Percentiles rank a stretch among this genome's conserved stretches.
These are phyloP conservation scores for Tardiomyces blankii DNA, from an alignment of 1,139 yeast genomes.

Conservation along the genomic window DNA sequence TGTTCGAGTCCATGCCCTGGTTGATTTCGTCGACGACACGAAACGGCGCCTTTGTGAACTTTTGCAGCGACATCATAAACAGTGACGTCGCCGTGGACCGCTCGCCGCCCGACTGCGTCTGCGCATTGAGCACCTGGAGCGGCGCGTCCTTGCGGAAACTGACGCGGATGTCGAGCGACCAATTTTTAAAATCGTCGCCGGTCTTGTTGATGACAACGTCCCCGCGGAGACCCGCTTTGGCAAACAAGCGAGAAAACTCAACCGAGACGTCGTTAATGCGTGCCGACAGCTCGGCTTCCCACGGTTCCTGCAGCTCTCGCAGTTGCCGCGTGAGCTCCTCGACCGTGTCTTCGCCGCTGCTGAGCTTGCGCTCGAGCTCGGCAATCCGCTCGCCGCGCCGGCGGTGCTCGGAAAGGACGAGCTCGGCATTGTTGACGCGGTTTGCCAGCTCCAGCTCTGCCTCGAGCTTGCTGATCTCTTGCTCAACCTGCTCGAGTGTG, in stretches of 20 bases:
- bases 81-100: conserved; percentile 91
- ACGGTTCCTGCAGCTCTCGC: conserved; percentile 23
- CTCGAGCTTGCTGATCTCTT: background rate
- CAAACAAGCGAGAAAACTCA: conserved; percentile 57
- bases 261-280: conserved; percentile 45
- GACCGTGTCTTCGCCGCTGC: conserved; percentile 2
- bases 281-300: conserved; percentile 49
- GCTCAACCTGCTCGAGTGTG: background rate
- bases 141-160: conserved; percentile 72
- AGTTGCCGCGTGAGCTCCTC: conserved; percentile 3
- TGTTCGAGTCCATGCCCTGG: conserved; percentile 96
- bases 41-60: conserved; percentile 83
- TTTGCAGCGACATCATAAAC: conserved; percentile 84
- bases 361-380: conserved; percentile 5
- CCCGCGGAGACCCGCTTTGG: conserved; percentile 77
- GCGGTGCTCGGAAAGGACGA: background rate
- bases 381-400: background rate
- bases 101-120: conserved; percentile 96
- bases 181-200: conserved; percentile 45
- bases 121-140: conserved; percentile 62
- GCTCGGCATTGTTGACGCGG: background rate
- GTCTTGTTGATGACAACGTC: conserved; percentile 49
- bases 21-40: conserved; percentile 96
- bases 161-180: conserved; percentile 80
- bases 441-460: background rate